A percentile compares a stretch with the other conserved stretches of the same genome.
phyloP scores from a whole-genome alignment of 2,329 filamentous ascomycete genomes.

The Clonostachys byssicola region DNA sequence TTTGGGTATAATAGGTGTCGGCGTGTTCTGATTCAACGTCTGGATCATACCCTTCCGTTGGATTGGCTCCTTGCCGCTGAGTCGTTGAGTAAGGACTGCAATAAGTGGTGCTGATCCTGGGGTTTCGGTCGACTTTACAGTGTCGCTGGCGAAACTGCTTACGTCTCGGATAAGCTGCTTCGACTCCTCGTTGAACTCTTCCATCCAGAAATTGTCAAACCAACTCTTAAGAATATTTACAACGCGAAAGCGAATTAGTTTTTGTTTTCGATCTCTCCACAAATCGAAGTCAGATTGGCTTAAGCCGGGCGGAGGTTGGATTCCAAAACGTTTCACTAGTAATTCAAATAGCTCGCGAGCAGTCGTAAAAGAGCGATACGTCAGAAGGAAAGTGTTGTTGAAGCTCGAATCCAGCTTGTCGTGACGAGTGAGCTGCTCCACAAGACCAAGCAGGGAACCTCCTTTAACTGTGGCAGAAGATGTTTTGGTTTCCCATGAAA shows the following conservation, averaged over 20 bases:
- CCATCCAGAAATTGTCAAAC: conserved; percentile 99
- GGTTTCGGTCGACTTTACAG: conserved; percentile 88
- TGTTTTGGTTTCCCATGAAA: conserved; percentile 84
- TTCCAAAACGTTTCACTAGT: conserved; percentile 84
- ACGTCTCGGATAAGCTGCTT: conserved; percentile 84
- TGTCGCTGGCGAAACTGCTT: conserved; percentile 86
- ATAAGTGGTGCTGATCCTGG: conserved; percentile 82
- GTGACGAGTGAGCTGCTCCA: conserved; percentile 92
- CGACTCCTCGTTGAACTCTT: conserved; percentile 79
- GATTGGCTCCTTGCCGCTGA: conserved; percentile 82
- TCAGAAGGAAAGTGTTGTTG: conserved; percentile 96
- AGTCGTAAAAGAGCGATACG: conserved; percentile 90
- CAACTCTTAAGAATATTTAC: conserved; percentile 98
- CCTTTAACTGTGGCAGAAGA: conserved; percentile 76
- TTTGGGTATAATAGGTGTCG: conserved; percentile 88
- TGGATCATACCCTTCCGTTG: conserved; percentile 76
- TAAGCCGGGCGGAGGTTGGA: conserved; percentile 85
- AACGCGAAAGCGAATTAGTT: conserved; percentile 89
- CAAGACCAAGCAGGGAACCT: conserved; percentile 81
- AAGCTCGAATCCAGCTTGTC: conserved; percentile 94
- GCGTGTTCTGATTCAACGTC: conserved; percentile 77
- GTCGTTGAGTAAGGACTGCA: conserved; percentile 81
- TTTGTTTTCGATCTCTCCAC: conserved; percentile 94
- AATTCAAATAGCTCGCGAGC: conserved; percentile 90
- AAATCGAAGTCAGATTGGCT: conserved; percentile 71